Evolutionary conservation across 345 rosid species (phyloP).

Genomic region (Melaleuca quinquenervia): DNA sequence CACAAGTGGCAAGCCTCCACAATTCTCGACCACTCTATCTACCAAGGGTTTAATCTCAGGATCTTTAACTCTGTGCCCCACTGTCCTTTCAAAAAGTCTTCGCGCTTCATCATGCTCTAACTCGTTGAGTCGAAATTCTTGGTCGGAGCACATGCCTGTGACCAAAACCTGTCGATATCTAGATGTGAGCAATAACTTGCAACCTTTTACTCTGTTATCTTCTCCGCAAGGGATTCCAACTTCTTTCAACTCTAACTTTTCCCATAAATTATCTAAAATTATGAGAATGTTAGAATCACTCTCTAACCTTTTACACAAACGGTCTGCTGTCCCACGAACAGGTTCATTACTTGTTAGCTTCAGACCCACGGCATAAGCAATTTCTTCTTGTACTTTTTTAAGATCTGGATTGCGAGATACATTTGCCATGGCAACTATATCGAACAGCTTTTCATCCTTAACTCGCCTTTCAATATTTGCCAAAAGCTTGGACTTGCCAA

Average conservation of each 20-base stretch:
- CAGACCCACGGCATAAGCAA: background rate
- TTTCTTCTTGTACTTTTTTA: background rate
- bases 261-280: slow-evolving; percentile 20
- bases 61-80: background rate
- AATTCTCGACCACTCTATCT: slow-evolving; percentile 1
- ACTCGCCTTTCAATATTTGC: background rate
- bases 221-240: slow-evolving; percentile 5
- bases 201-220: background rate
- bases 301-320: background rate
- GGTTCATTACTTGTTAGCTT: background rate
- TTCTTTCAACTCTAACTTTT: background rate
- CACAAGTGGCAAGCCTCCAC: slow-evolving; percentile 11
- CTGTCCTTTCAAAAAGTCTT: slow-evolving; percentile 11
- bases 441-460: background rate
- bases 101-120: background rate
- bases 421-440: background rate
- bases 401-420: background rate
- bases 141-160: background rate
- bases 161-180: background rate
- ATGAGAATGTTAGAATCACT: background rate
- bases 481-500: background rate
- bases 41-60: background rate
- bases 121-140: background rate
- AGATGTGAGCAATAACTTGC: slow-evolving; percentile 19
- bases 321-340: background rate